Evolutionary conservation across 768 basidiomycete genomes (phyloP).

Genomic region (Lactarius tabidus): DNA sequence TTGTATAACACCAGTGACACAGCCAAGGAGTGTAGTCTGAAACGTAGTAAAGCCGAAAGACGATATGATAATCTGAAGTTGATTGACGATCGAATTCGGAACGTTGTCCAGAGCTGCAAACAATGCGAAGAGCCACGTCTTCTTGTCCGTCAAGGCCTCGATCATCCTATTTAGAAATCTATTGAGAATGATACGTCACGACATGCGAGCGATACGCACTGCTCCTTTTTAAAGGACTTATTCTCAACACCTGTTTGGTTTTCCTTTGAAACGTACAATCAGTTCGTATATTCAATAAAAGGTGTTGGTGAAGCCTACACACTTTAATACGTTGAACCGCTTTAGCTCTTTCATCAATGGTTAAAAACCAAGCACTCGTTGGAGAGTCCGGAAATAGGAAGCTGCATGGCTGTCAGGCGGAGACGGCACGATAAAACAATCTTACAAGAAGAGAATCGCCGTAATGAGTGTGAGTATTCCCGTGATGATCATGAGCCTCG

Average conservation of each 20-base stretch:
- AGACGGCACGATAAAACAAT: background rate
- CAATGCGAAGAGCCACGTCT: conserved; percentile 73
- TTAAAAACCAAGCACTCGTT: conserved; percentile 71
- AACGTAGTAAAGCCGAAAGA: conserved; percentile 62
- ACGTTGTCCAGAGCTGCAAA: conserved; percentile 37
- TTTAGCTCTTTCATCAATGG: conserved; percentile 53
- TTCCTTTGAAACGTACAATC: conserved; percentile 34
- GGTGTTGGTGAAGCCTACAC: background rate
- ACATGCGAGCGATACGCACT: conserved; percentile 43
- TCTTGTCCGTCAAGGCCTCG: conserved; percentile 63
- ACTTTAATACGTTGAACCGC: conserved; percentile 66
- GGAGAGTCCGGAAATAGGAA: conserved; percentile 73
- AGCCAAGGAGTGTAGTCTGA: conserved; percentile 65
- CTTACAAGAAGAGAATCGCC: conserved; percentile 53
- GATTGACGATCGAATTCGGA: conserved; percentile 61
- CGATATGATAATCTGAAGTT: conserved; percentile 57
- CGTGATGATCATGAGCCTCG: conserved; percentile 67
- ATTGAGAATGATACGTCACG: background rate
- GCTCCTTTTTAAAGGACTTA: conserved; percentile 74
- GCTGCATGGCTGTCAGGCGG: conserved; percentile 32
- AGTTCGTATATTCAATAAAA: background rate
- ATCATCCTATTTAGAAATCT: conserved; percentile 44
- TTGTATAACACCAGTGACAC: conserved; percentile 60
- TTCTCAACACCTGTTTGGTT: conserved; percentile 84
- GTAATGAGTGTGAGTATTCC: conserved; percentile 54